These are phyloP conservation scores for Penicillium sp. DNA, from an alignment of 2,329 filamentous ascomycete genomes.

Conservation along the genomic window DNA sequence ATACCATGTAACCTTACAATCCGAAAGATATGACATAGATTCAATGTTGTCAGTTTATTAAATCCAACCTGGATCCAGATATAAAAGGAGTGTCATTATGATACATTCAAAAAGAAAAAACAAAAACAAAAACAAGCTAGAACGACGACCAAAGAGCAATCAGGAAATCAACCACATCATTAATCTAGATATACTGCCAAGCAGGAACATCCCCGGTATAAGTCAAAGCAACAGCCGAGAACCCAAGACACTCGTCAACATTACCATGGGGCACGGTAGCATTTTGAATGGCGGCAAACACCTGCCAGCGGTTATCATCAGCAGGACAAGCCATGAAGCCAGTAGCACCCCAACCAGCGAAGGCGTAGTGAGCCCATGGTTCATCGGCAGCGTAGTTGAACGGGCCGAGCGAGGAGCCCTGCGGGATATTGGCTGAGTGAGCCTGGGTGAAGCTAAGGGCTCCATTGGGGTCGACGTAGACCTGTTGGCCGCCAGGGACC, in stretches of 20 bases:
- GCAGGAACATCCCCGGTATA: conserved; percentile 31
- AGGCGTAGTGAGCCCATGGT: conserved; percentile 31
- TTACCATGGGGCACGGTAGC: conserved; percentile 42
- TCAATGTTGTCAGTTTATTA: background rate
- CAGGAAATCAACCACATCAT: background rate
- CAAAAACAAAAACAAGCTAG: background rate
- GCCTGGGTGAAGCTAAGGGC: conserved; percentile 57
- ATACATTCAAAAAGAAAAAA: background rate
- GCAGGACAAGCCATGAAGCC: conserved; percentile 48
- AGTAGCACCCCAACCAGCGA: conserved; percentile 35
- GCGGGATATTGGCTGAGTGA: conserved; percentile 54
- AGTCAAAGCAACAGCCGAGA: conserved; percentile 36
- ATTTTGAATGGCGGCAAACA: conserved; percentile 43
- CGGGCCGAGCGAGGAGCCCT: conserved; percentile 50
- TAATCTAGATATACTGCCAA: conserved; percentile 43
- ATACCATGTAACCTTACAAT: background rate
- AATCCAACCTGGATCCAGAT: background rate
- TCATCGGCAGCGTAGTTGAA: conserved; percentile 44
- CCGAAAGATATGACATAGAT: background rate
- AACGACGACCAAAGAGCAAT: background rate
- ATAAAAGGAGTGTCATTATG: background rate
- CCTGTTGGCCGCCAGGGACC: conserved; percentile 62
- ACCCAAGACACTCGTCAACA: conserved; percentile 39
- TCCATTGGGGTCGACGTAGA: conserved; percentile 58
- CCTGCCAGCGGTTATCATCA: conserved; percentile 36